Base-by-base conservation (phyloP, 805 yeast genomes). In the Ogataea siamensis region DNA sequence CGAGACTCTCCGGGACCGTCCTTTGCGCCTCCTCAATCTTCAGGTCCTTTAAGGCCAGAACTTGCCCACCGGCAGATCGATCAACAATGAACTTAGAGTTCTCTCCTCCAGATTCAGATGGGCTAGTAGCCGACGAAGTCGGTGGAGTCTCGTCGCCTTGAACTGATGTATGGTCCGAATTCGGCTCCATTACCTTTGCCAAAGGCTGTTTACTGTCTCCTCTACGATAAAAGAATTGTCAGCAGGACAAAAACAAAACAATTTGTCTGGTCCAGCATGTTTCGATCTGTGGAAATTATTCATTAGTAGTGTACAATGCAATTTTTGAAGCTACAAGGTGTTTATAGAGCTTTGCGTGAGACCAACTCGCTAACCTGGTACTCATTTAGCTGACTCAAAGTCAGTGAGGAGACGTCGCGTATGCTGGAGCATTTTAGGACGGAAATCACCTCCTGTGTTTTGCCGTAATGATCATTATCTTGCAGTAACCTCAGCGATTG, bases 401-500 rank as follows among this genome's bases (percentile, higher is more conserved):
- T 23, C 26, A 10, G 30, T 3, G 12, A 12, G 13, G 13, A 14
- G n/a, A 9, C 24, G 6, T 12, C 9, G n/a, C 10, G 10, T 10
- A 13, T 9, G 21, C 14, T 19, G 5, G 25, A 12, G 16, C 32
- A 23, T 16, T 30, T 34, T 16, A 57, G 39, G 5, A 57, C 43
- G 2, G 34, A 2, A 2, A 51, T 7, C 16, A 49, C 46, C 29
- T 52, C 53, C 25, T 33, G 24, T 11, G 62, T 37, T 18, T 40
- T 45, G 2, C 46, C 46, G 38, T 48, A 59, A 13, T 49, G 30
- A 2, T 37, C 32, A 10, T 19, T 36, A 23, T 54, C 58, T 39
- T 46, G 50, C 14, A 54, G 43, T 21, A 63, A 30, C 2, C 36
- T 27, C 25, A 62, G 37, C 5, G 43, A 10, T 12, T 43, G 29